A percentile compares a stretch with the other conserved stretches of the same genome.
These are phyloP conservation scores for Cladorrhinum samala DNA, from an alignment of 495 filamentous ascomycete genomes.

Conservation along the genomic window DNA sequence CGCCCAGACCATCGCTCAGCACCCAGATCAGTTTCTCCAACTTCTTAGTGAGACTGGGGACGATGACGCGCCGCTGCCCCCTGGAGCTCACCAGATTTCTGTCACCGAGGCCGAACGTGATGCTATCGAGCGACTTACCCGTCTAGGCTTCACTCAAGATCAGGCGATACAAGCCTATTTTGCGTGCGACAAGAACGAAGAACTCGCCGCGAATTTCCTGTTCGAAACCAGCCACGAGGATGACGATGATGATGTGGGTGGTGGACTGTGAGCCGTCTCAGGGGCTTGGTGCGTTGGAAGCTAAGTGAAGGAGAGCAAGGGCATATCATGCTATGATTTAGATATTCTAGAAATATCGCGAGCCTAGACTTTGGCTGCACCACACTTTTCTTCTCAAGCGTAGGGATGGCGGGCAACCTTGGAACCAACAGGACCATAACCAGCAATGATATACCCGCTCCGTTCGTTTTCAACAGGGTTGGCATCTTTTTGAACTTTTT, in stretches of 20 bases:
- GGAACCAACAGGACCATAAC: too few relatives aligned
- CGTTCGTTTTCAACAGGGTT: not conserved
- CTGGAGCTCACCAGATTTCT: slow-evolving; percentile 79
- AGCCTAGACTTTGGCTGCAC: too few relatives aligned
- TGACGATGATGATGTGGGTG: slow-evolving; percentile 55
- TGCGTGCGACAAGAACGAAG: slow-evolving; percentile 98
- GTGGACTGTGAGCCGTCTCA: slow-evolving; percentile 17
- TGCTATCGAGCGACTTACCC: slow-evolving; percentile 89
- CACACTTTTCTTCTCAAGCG: too few relatives aligned
- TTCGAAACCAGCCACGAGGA: slow-evolving; percentile 97
- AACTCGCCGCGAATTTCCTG: slow-evolving; percentile 93
- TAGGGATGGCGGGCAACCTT: too few relatives aligned
- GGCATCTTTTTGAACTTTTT: not conserved
- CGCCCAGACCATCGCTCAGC: slow-evolving; percentile 78
- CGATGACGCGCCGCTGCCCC: slow-evolving; percentile 71
- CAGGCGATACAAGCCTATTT: slow-evolving; percentile 97
- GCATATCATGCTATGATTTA: too few relatives aligned
- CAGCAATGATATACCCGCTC: not conserved
- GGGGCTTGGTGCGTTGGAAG: not conserved
- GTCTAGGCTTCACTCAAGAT: slow-evolving; percentile 87
- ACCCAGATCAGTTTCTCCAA: slow-evolving; percentile 88
- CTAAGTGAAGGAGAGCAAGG: not conserved
- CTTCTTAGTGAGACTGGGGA: slow-evolving; percentile 78
- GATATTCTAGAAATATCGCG: too few relatives aligned
- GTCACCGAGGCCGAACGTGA: slow-evolving; percentile 95